These are phyloP conservation scores for Skeletonema costatum DNA, from an alignment of 108 stramenopile species.

Conservation along the genomic window DNA sequence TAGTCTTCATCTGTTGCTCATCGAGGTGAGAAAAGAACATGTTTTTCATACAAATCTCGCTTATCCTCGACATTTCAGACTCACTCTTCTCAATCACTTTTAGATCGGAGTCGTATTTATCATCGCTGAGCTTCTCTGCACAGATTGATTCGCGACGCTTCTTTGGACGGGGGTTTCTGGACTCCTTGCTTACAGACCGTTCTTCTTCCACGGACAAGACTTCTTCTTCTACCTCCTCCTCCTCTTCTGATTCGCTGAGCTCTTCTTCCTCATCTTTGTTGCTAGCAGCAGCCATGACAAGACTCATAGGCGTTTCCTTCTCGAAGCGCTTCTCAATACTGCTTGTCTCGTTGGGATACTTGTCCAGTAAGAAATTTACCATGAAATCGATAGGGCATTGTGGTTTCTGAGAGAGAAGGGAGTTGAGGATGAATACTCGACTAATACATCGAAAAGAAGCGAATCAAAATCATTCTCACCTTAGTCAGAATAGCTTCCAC, in stretches of 20 bases:
- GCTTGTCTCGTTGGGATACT: conserved; percentile 71
- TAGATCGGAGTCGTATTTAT: conserved; percentile 24
- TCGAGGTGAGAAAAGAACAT: conserved; percentile 69
- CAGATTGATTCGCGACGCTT: conserved; percentile 35
- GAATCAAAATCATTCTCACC: background rate
- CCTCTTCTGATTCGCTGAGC: conserved; percentile 21
- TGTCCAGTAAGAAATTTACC: conserved; percentile 44
- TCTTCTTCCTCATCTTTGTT: background rate
- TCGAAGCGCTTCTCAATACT: background rate
- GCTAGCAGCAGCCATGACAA: conserved; percentile 6
- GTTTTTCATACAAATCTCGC: conserved; percentile 57
- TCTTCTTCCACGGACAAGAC: background rate
- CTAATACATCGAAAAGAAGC: too few relatives aligned
- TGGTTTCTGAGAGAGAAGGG: conserved; percentile 55
- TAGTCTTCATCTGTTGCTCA: conserved; percentile 44
- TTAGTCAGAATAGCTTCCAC: conserved; percentile 68
- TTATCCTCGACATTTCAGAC: conserved; percentile 52
- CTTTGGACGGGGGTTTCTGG: background rate
- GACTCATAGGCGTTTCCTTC: conserved; percentile 1
- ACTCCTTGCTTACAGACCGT: background rate
- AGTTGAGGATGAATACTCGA: too few relatives aligned
- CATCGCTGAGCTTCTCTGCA: conserved; percentile 27
- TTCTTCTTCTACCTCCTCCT: background rate
- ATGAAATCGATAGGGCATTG: conserved; percentile 82
- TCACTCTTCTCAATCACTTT: conserved; percentile 52